A percentile compares a stretch with the other conserved stretches of the same genome.
These are phyloP conservation scores for Leishmania gerbilli DNA, from an alignment of 208 protist genomes.

Conservation along the genomic window DNA sequence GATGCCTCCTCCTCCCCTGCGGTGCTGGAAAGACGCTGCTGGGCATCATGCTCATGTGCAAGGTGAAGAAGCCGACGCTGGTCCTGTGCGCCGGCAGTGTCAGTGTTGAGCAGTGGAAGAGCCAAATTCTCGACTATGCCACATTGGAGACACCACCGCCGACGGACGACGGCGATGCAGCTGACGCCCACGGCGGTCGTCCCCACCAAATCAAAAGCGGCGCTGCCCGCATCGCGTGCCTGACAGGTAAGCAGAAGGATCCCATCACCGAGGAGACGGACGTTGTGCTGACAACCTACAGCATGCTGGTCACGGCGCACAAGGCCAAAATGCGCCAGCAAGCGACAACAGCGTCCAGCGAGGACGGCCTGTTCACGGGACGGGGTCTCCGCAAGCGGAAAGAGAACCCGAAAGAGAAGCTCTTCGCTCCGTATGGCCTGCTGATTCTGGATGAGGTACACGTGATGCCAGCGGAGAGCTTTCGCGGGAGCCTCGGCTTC, in stretches of 20 bases:
- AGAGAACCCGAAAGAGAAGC: conserved; percentile 76
- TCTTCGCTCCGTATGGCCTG: conserved; percentile 81
- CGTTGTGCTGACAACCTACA: conserved; percentile 98
- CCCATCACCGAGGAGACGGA: conserved; percentile 85
- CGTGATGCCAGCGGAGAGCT: conserved; percentile 96
- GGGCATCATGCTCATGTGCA: conserved; percentile 96
- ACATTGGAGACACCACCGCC: conserved; percentile 45
- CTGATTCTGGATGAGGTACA: conserved; percentile 97
- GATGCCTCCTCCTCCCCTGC: conserved; percentile 99
- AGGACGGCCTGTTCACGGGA: conserved; percentile 15
- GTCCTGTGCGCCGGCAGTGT: conserved; percentile 96
- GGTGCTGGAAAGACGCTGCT: conserved; percentile 99
- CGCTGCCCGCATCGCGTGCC: conserved; percentile 80
- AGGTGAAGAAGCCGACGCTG: conserved; percentile 95
- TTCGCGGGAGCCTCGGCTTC: conserved; percentile 93
- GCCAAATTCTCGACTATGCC: conserved; percentile 94
- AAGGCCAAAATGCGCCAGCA: conserved; percentile 44
- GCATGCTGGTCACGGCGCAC: conserved; percentile 95
- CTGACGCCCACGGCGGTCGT: background rate
- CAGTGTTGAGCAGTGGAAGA: conserved; percentile 97
- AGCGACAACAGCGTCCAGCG: conserved; percentile 7
- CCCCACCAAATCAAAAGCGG: conserved; percentile 35
- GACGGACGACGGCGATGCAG: background rate
- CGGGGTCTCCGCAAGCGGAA: conserved; percentile 44
- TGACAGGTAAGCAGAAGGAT: conserved; percentile 94